These are phyloP conservation scores for Neoscytalidium dimidiatum DNA, from an alignment of 2,329 filamentous ascomycete genomes.

Conservation along the genomic window DNA sequence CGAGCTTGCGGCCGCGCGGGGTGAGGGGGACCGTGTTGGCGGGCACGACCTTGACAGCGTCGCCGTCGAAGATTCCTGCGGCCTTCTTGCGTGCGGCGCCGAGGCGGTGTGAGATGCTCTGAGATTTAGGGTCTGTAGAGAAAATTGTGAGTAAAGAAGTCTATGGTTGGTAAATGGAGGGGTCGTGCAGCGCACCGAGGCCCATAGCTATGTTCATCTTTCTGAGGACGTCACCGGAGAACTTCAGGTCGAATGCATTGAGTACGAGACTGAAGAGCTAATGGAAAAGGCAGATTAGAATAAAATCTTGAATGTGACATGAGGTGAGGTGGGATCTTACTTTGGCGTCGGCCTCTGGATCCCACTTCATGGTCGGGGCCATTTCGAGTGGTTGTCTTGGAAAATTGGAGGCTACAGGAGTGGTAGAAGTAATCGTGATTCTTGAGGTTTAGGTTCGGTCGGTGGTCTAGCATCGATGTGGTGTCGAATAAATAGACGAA, in stretches of 20 bases:
- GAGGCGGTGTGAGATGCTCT: not conserved
- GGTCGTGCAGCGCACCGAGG: not conserved
- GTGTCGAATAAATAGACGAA: not conserved
- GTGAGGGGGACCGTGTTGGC: not conserved
- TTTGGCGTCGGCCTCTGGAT: not conserved
- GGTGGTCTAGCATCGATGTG: not conserved
- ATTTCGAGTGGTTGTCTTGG: not conserved
- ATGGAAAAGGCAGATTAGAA: not conserved
- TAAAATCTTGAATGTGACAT: too few relatives aligned
- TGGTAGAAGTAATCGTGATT: not conserved
- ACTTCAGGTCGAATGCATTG: not conserved
- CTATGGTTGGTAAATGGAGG: not conserved
- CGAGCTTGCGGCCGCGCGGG: not conserved
- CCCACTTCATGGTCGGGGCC: slow-evolving; percentile 7
- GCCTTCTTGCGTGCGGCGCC: not conserved
- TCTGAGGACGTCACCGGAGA: not conserved
- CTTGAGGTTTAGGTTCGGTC: not conserved
- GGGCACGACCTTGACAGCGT: not conserved
- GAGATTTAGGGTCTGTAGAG: not conserved
- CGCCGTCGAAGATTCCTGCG: not conserved
- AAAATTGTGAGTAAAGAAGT: not conserved
- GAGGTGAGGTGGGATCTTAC: not conserved
- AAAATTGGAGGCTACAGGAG: not conserved
- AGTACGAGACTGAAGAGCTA: slow-evolving; percentile 8
- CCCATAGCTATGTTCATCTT: slow-evolving; percentile 6